phyloP scores from a whole-genome alignment of 345 rosid genomes.

The Rhodamnia rubescens region DNA sequence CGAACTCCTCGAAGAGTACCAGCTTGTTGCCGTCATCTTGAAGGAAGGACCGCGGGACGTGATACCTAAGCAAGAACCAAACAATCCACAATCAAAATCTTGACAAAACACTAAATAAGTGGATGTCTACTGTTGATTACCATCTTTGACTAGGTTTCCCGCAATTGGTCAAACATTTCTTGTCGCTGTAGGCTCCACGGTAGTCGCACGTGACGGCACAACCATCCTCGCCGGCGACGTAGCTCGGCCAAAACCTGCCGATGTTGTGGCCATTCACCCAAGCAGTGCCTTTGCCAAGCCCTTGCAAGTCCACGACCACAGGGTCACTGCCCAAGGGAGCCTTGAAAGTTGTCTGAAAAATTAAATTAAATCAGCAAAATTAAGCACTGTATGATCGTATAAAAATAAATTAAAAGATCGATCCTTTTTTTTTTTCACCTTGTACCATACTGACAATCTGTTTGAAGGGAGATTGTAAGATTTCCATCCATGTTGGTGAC shows the following conservation, averaged over 20 bases:
- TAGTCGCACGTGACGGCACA: conserved; percentile 38
- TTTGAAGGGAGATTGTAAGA: conserved; percentile 14
- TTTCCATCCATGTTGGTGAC: conserved; percentile 8
- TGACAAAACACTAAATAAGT: not conserved
- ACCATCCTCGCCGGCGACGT: conserved; percentile 14
- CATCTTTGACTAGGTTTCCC: conserved; percentile 52
- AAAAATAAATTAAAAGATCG: not conserved
- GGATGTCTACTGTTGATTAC: conserved; percentile 3
- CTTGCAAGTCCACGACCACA: conserved; percentile 53
- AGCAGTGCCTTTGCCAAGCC: conserved; percentile 62
- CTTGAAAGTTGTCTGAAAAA: conserved; percentile 31
- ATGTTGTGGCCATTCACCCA: conserved; percentile 68
- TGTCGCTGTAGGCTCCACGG: conserved; percentile 20
- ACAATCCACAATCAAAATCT: not conserved
- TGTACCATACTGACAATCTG: conserved; percentile 46
- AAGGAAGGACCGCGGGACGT: conserved; percentile 33
- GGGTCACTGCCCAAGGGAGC: conserved; percentile 50
- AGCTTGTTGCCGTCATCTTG: conserved; percentile 1
- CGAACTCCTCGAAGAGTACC: conserved; percentile 37
- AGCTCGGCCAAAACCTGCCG: conserved; percentile 63
- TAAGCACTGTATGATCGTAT: no score
- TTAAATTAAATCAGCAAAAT: not conserved
- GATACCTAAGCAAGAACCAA: conserved; percentile 21
- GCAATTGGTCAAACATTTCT: conserved; percentile 31
- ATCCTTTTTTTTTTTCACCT: conserved; percentile 16